phyloP scores from a whole-genome alignment of 805 yeast species.

The Maudiozyma serrabonitensis region DNA sequence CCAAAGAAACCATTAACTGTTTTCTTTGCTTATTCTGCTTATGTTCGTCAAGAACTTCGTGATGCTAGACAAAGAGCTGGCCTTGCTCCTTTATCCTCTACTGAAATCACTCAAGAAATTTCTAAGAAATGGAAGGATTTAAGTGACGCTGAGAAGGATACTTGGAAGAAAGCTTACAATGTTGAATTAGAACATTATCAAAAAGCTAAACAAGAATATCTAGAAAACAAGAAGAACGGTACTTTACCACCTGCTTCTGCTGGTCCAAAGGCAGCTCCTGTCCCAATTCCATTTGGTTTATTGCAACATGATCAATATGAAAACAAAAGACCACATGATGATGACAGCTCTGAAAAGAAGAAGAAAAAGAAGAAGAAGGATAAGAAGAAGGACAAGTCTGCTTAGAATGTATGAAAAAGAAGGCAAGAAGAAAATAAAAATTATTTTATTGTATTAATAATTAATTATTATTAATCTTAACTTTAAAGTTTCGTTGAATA shows the following conservation, averaged over 20 bases:
- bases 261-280: constrained; percentile 33
- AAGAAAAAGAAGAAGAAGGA: constrained; percentile 46
- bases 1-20: constrained; percentile 92
- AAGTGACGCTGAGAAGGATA: constrained; percentile 56
- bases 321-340: constrained; percentile 32
- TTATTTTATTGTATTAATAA: neutral
- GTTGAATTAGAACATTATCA: constrained; percentile 38
- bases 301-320: constrained; percentile 20
- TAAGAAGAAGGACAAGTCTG: constrained; percentile 37
- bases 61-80: constrained; percentile 55
- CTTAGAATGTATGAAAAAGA: neutral
- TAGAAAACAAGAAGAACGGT: constrained; percentile 38
- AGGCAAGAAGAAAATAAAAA: neutral
- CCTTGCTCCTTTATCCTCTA: constrained; percentile 55
- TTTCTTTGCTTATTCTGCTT: constrained; percentile 69
- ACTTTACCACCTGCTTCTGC: constrained; percentile 15
- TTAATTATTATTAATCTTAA: neutral
- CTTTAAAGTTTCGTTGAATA: neutral
- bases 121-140: constrained; percentile 72
- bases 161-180: constrained; percentile 53
- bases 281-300: constrained; percentile 31
- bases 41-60: constrained; percentile 59
- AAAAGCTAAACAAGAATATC: constrained; percentile 36
- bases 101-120: constrained; percentile 71
- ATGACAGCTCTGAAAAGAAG: constrained; percentile 31